These are phyloP conservation scores for Amorphotheca resinae DNA, from an alignment of 495 filamentous ascomycete species.

Conservation along the genomic window DNA sequence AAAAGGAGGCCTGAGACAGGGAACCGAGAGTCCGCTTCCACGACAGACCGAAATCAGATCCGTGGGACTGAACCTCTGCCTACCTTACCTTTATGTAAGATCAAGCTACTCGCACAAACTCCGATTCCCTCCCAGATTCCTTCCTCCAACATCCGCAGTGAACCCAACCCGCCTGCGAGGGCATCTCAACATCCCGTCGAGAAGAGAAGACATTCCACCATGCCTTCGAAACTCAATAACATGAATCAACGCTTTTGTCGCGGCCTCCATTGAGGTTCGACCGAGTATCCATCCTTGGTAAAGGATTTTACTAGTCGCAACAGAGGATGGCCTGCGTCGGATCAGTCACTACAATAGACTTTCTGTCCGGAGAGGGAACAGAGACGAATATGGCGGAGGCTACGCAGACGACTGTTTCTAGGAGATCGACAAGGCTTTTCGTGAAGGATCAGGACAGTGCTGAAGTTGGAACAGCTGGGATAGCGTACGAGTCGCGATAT, in stretches of 20 bases:
- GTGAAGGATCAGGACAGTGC: constrained; percentile 7
- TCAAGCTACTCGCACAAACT: too few species aligned
- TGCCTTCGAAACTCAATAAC: constrained; percentile 6
- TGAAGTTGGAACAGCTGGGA: not conserved
- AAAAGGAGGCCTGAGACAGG: too few species aligned
- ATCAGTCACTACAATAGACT: not conserved
- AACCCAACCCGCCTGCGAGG: too few species aligned
- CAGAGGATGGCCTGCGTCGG: not conserved
- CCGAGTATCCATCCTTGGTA: constrained; percentile 1
- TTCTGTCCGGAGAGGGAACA: not conserved
- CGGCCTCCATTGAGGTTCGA: constrained; percentile 9
- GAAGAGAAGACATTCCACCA: not conserved
- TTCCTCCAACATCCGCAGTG: too few species aligned
- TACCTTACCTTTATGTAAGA: too few species aligned
- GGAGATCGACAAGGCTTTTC: constrained; percentile 13
- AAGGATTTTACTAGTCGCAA: not conserved
- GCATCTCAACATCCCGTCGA: too few species aligned
- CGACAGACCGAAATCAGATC: too few species aligned
- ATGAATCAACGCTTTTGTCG: constrained; percentile 1
- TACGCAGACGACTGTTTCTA: constrained; percentile 7
- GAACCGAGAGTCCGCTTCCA: too few species aligned
- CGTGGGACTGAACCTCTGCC: too few species aligned
- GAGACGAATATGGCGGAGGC: not conserved
- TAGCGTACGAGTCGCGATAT: constrained; percentile 1
- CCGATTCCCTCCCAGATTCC: too few species aligned